These are phyloP conservation scores for Lycium barbarum DNA, from an alignment of 257 asterid species.

Conservation along the genomic window DNA sequence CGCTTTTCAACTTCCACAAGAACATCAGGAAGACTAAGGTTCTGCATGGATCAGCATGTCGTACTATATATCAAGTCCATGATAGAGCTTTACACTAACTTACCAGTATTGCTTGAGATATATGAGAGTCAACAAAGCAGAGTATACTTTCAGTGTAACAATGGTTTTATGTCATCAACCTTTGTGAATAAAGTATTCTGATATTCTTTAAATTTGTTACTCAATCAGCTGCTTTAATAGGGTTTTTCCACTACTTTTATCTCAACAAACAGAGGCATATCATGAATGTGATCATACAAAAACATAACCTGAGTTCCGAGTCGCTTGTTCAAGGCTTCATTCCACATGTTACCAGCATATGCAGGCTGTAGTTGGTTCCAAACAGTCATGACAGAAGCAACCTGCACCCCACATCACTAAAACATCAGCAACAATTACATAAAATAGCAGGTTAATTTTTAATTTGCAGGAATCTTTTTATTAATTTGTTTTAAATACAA, in stretches of 20 bases:
- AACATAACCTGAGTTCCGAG: constrained; percentile 83
- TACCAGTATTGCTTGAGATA: not conserved
- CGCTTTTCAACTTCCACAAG: constrained; percentile 88
- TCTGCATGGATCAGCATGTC: constrained; percentile 49
- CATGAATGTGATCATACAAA: not conserved
- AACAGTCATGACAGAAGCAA: constrained; percentile 90
- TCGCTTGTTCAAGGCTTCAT: constrained; percentile 89
- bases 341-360: constrained; percentile 90
- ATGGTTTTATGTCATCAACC: constrained; percentile 1
- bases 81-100: not conserved
- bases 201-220: not conserved
- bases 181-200: not conserved
- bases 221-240: not conserved
- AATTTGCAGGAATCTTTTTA: not conserved
- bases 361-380: constrained; percentile 85
- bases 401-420: constrained; percentile 52
- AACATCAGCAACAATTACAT: constrained; percentile 20
- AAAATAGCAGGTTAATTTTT: not conserved
- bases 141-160: not conserved
- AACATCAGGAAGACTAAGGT: constrained; percentile 73
- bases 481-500: not conserved
- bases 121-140: constrained; percentile 7
- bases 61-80: not conserved
- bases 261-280: constrained; percentile 22
- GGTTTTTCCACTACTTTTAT: not conserved